Conservation (phyloP, 2,329 filamentous ascomycete genomes). For the Penicillium sp. region DNA sequence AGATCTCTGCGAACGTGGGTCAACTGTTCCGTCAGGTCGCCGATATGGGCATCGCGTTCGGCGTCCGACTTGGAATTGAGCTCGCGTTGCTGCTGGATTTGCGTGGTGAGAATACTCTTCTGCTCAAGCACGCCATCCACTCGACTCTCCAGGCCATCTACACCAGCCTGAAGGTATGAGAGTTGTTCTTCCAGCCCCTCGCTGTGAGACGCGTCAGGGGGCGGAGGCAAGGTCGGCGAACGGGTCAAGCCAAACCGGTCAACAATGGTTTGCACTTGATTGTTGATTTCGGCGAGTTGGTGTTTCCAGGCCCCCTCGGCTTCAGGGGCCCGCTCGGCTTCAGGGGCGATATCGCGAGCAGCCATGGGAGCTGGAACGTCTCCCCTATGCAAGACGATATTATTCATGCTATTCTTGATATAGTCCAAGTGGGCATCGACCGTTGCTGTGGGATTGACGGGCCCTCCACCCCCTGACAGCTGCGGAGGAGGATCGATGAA, state of each 20-base stretch:
- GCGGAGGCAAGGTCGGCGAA: slow-evolving; percentile 52
- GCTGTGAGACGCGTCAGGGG: slow-evolving; percentile 56
- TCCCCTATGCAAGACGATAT: slow-evolving; percentile 53
- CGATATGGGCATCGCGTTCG: slow-evolving; percentile 50
- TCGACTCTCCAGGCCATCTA: slow-evolving; percentile 74
- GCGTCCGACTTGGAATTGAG: slow-evolving; percentile 82
- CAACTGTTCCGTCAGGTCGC: slow-evolving; percentile 46
- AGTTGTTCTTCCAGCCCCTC: slow-evolving; percentile 65
- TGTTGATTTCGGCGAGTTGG: slow-evolving; percentile 62
- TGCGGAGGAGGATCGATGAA: slow-evolving; percentile 40
- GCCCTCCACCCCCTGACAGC: slow-evolving; percentile 24
- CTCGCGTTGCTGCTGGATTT: slow-evolving; percentile 93
- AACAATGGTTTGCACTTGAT: slow-evolving; percentile 61
- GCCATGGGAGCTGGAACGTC: slow-evolving; percentile 1
- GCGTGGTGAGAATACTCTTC: slow-evolving; percentile 81
- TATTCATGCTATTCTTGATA: slow-evolving; percentile 63
- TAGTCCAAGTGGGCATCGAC: slow-evolving; percentile 65
- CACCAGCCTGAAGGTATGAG: slow-evolving; percentile 70
- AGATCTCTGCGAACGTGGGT: slow-evolving; percentile 65
- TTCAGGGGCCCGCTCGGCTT: slow-evolving; percentile 46
- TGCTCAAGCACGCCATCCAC: slow-evolving; percentile 80
- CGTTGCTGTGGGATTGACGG: slow-evolving; percentile 28
- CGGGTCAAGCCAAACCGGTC: slow-evolving; percentile 43
- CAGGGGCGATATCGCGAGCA: slow-evolving; percentile 21
- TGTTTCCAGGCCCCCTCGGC: slow-evolving; percentile 42